Evolutionary conservation across 176 grass and related monocot genomes (phyloP), one percentile per base, ranked within the genome.

Genomic region (Bothriochloa decipiens): DNA sequence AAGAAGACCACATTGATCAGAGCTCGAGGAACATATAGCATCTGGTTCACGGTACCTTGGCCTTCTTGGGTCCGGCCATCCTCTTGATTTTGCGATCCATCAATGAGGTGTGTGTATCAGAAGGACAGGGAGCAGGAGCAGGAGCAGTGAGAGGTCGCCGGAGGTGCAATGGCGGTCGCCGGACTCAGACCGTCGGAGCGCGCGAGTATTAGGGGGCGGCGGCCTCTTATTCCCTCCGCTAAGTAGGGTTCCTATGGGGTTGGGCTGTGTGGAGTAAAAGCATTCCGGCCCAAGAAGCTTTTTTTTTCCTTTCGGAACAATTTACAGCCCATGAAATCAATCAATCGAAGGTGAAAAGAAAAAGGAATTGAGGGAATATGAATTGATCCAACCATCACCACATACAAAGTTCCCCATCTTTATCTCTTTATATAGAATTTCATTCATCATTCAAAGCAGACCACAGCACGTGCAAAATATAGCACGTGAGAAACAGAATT

Each of bases 31-130:
- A 17, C 9, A 53, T 8, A 36, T 33, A 8, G 17, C 52, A 1
- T 50, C 42, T 15, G 53, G 53, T 26, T 39, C 23, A 43, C 0
- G 11, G 25, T 68, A 83, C 94, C 89, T 86, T 89, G 83, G 72
- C 17, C 72, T 35, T 95, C 67, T 86, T 93, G 65, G 42, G 66
- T 68, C 86, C 92, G 28, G 55, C 23, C 81, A 89, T 92, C 86
- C 82, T 93, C 65, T 90, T 93, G 22, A 90, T n/a, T 25, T 43
- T 82, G 28, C 88, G 88, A 70, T 47, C 75, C 91, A 93, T 93
- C 83, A 52, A 25, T 1, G 52, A 47, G 2, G 53, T n/a, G 53
- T 18, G 17, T 52, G 49, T 52, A 52, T 52, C 49, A 16, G 8
- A 8, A 29, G 76, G 12, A 17, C 13, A 25, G 15, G 6, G 15